Conservation (phyloP, 768 basidiomycete genomes). For the Boletus bicolor region DNA sequence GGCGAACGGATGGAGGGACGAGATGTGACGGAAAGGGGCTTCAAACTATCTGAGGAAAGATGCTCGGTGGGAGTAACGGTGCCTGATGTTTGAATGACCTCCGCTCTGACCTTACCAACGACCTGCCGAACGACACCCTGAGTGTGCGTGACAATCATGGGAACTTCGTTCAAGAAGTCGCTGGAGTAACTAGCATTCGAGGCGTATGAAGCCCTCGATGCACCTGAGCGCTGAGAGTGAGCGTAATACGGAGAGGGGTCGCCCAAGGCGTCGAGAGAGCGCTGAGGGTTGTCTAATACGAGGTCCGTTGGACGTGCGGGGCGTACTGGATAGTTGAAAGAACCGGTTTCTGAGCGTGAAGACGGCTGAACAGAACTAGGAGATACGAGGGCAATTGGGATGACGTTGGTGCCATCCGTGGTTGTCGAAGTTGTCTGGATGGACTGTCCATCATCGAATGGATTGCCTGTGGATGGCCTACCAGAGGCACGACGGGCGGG, state of each 20-base stretch:
- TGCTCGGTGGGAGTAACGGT: conserved; percentile 29
- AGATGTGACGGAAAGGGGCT: conserved; percentile 35
- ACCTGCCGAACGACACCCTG: conserved; percentile 66
- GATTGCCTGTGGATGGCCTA: conserved; percentile 45
- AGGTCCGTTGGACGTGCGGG: conserved; percentile 59
- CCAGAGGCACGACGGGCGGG: conserved; percentile 17
- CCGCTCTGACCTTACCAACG: conserved; percentile 73
- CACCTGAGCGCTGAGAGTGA: conserved; percentile 52
- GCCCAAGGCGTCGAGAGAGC: conserved; percentile 50
- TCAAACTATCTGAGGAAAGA: conserved; percentile 37
- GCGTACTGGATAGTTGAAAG: conserved; percentile 44
- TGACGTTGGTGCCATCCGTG: conserved; percentile 80
- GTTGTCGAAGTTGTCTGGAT: conserved; percentile 74
- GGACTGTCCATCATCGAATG: conserved; percentile 73
- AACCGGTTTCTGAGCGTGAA: conserved; percentile 32
- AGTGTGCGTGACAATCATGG: conserved; percentile 73
- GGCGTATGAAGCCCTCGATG: conserved; percentile 66
- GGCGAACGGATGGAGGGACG: conserved; percentile 59
- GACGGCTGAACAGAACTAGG: conserved; percentile 44
- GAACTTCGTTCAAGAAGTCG: conserved; percentile 77
- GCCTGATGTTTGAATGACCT: conserved; percentile 65
- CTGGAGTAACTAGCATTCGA: conserved; percentile 73
- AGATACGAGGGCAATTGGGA: conserved; percentile 78
- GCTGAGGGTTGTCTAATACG: conserved; percentile 59
- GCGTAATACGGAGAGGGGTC: conserved; percentile 36